Base-by-base conservation (phyloP, 1,284 basidiomycete genomes). In the Irpex lacteus region DNA sequence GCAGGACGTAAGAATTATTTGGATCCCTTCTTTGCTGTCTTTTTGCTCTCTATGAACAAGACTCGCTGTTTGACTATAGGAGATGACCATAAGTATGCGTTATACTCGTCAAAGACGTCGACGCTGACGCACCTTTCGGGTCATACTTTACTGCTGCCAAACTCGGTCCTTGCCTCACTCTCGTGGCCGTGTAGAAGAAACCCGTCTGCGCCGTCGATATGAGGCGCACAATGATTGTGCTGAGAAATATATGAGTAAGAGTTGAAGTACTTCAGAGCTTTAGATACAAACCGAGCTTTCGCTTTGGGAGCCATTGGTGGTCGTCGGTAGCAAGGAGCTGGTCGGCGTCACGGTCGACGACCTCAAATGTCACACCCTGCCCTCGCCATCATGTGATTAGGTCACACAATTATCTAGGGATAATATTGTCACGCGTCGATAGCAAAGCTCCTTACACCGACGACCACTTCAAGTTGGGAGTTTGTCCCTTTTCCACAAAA, bases 151-250 rank as follows among this genome's bases (percentile, higher is more conserved):
- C 90, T 44, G 91, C 88, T 40, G 90, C 86, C 63, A 96, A 79
- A 75, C 85, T 90, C 21, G 91, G 86, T 3, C 86, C 89, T 70
- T 86, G 76, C 37, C 94, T 83, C 58, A 89, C 77, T 21, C 94
- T 84, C 68, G 88, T 84, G 3, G 90, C 91, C 8, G 92, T 93
- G 78, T 96, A 96, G 76, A 95, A 95, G 79, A 85, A 95, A 15
- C 94, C 94, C 0, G 94, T 95, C 75, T 94, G 90, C 1, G 94
- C 94, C 1, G 93, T 94, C 13, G 94, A 96, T 62, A 96, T 88
- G 69, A 96, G 82, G 59, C 92, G 90, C 60, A 96, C 88, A 65
- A 96, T 88, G 64, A 95, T 77, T 1, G 91, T 94, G 75, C 94
- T 96, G 70, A 36, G 49, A 57, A 21, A 53, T 18, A 9, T 21